A percentile compares a stretch with the other conserved stretches of the same genome.
Evolutionary conservation across 2,329 filamentous ascomycete genomes (phyloP).

Genomic region (Aspergillus terreus): DNA sequence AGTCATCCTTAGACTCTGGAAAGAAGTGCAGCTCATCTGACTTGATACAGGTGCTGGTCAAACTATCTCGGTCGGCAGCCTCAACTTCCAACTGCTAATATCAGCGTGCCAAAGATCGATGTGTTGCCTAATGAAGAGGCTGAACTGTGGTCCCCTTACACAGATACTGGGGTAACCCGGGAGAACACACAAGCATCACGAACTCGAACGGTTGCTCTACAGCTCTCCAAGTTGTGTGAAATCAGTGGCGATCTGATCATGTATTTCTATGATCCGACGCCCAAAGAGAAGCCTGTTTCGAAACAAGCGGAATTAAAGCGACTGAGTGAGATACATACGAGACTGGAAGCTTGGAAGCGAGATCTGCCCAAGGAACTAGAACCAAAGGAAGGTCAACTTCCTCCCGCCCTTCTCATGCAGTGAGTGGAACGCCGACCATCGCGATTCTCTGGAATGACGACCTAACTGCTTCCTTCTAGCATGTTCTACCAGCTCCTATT

Average conservation of each 20-base stretch:
- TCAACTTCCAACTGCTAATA: constrained; percentile 73
- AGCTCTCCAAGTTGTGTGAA: constrained; percentile 80
- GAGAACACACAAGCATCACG: constrained; percentile 73
- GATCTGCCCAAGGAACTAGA: constrained; percentile 82
- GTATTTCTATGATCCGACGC: constrained; percentile 82
- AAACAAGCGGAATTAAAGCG: constrained; percentile 87
- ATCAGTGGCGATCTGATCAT: constrained; percentile 88
- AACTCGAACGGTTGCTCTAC: constrained; percentile 75
- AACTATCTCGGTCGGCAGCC: constrained; percentile 92
- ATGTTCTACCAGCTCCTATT: constrained; percentile 98
- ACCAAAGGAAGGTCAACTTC: constrained; percentile 81
- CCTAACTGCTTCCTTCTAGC: constrained; percentile 47
- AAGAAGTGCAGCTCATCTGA: constrained; percentile 9
- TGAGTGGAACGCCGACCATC: constrained; percentile 48
- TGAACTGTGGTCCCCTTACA: constrained; percentile 82
- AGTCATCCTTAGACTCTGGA: constrained; percentile 17
- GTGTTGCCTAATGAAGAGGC: constrained; percentile 87
- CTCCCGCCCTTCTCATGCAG: constrained; percentile 81
- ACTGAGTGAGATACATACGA: constrained; percentile 83
- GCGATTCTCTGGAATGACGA: neutral
- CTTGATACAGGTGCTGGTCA: constrained; percentile 69
- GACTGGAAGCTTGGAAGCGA: constrained; percentile 84
- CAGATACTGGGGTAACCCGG: constrained; percentile 73
- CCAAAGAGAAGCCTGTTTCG: constrained; percentile 59
- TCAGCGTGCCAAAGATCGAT: constrained; percentile 83